Percentiles rank a stretch among this genome's conserved stretches.
phyloP scores from a whole-genome alignment of 495 filamentous ascomycete genomes.

The Podospora conica region DNA sequence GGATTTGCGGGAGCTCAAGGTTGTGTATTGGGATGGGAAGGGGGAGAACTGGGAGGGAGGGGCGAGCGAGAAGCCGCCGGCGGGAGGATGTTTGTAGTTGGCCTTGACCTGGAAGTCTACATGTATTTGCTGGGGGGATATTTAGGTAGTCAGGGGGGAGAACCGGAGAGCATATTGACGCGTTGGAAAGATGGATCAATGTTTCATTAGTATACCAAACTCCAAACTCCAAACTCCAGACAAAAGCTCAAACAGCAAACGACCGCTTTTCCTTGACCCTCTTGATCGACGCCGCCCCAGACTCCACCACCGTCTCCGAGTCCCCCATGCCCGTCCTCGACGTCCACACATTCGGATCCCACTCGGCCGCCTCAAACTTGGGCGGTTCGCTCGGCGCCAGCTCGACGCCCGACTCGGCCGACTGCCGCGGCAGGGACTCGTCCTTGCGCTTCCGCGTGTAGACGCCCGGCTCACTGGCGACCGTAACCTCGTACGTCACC shows the following conservation, averaged over 20 bases:
- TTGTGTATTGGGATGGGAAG: constrained; percentile 10
- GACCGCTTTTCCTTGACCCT: neutral
- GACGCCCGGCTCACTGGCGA: neutral
- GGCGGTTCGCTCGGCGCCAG: neutral
- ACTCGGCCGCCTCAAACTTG: neutral
- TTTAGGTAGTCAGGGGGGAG: neutral
- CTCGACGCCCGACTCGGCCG: neutral
- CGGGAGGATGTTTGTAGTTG: neutral
- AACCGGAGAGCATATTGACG: neutral
- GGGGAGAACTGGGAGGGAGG: neutral
- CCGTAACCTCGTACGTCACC: neutral
- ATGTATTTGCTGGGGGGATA: neutral
- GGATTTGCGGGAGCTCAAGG: constrained; percentile 3
- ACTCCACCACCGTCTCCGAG: neutral
- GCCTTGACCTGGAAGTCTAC: too few species aligned
- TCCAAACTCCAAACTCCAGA: too few species aligned
- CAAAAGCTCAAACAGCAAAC: neutral
- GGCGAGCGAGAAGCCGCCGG: neutral
- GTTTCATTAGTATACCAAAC: too few species aligned
- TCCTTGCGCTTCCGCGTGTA: neutral
- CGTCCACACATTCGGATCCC: neutral
- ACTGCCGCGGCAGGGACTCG: neutral
- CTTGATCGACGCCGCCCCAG: neutral
- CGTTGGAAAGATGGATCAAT: neutral
- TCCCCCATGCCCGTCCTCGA: neutral